Evolutionary conservation across 2,329 filamentous ascomycete species (phyloP), one percentile per base, ranked within the genome.

Genomic region (Tolypocladium sp.): DNA sequence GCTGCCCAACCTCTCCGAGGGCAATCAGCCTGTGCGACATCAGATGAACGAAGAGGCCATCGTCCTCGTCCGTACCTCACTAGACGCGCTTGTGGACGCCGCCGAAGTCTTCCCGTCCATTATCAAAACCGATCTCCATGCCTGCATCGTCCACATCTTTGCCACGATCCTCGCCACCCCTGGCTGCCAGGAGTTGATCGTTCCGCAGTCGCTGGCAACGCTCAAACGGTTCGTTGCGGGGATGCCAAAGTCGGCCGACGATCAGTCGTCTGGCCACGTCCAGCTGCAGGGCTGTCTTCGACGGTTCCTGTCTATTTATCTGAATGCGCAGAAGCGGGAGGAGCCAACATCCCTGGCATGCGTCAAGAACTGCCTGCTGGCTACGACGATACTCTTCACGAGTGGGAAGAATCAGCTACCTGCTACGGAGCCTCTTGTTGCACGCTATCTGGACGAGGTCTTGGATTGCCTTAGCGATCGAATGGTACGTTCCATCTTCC

Each of bases 131-230:
- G 94, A 99, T 71, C 81, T 99, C 8, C 92, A 97, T 69, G 93
- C 94, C 44, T 97, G 93, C 69, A 96, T 97, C 65, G 84, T 99
- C 56, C 92, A 99, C 76, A 96, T 97, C 58, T 97, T 97, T 70
- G 89, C 91, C 58, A 96, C 92, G 0, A 94, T 96, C 59, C 82
- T 99, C 15, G 89, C 90, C 17, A 97, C 92, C 0, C 88, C 90
- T 0, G 69, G 63, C 53, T 97, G 93, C 68, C 95, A 99, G 74
- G 85, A 90, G 33, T 82, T 91, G 42, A 91, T 97, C 38, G 88
- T 97, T 1, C 93, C 94, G 0, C 90, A 95, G 73, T 88, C 92
- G 3, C 81, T 99, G 20, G 91, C 94, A 0, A 95, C 92, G 46
- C 87, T 99, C 71, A 93, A 95, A 72, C 87, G 92, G 37, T 99